A percentile compares a stretch with the other conserved stretches of the same genome.
Conservation (phyloP, 192 early-diverging fungal genomes). For the Dissophora ornata region DNA sequence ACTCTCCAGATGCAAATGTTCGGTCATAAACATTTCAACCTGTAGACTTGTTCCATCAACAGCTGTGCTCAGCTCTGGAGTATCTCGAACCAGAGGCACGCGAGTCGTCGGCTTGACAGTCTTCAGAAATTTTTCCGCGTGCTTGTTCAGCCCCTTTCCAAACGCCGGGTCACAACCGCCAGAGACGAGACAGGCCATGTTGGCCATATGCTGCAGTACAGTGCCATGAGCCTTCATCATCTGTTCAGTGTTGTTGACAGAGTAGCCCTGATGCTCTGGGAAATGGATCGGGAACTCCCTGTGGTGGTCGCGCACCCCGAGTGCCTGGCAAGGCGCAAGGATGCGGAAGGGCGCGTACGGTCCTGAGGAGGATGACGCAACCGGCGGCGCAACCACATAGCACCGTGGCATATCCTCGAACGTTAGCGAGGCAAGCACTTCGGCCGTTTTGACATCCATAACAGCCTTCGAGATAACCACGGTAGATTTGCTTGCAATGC, state of each 20-base stretch:
- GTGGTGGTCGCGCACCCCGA: conserved; percentile 21
- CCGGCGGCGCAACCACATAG: conserved; percentile 28
- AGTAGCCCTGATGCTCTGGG: conserved; percentile 30
- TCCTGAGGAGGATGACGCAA: conserved; percentile 4
- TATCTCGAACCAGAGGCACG: conserved; percentile 14
- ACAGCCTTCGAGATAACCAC: neutral
- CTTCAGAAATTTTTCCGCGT: conserved; percentile 41
- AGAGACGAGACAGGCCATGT: conserved; percentile 23
- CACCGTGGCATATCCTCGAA: conserved; percentile 41
- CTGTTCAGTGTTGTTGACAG: conserved; percentile 26
- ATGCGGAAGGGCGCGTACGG: conserved; percentile 34
- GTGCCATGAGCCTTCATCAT: conserved; percentile 39
- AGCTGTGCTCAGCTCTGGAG: conserved; percentile 12
- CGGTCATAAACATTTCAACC: conserved; percentile 39
- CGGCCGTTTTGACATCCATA: conserved; percentile 35
- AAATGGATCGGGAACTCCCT: conserved; percentile 28
- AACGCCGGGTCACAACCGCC: conserved; percentile 8
- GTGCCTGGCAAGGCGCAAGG: conserved; percentile 34
- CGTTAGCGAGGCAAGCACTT: conserved; percentile 17
- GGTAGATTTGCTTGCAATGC: conserved; percentile 7
- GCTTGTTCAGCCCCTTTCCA: conserved; percentile 19
- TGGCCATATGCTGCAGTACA: conserved; percentile 39
- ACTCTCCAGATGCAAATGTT: conserved; percentile 31
- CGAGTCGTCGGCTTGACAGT: conserved; percentile 15
- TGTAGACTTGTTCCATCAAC: conserved; percentile 24